phyloP scores from a whole-genome alignment of 2,329 filamentous ascomycete genomes.

The Sporothrix inflata region DNA sequence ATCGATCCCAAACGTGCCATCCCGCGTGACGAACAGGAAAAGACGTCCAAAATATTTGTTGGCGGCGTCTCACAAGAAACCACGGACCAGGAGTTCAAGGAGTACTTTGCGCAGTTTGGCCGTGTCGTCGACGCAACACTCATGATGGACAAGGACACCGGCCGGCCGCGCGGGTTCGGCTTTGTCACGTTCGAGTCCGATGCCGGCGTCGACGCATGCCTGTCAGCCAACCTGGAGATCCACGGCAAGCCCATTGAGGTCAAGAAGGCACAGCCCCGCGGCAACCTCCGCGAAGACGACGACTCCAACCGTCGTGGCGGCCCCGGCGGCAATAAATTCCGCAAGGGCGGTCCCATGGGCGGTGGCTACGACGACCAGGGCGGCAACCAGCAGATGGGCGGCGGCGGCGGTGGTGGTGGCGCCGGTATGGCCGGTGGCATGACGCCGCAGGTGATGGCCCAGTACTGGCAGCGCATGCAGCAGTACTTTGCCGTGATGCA shows the following conservation, averaged over 20 bases:
- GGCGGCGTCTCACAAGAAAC: constrained; percentile 97
- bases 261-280: constrained; percentile 94
- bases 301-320: constrained; percentile 65
- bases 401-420: constrained; percentile 37
- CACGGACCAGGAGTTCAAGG: constrained; percentile 92
- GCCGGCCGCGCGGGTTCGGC: constrained; percentile 92
- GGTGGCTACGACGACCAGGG: constrained; percentile 44
- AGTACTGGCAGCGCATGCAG: constrained; percentile 98
- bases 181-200: constrained; percentile 99
- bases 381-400: constrained; percentile 44
- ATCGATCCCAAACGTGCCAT: constrained; percentile 98
- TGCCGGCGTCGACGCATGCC: constrained; percentile 87
- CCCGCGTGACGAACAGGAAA: constrained; percentile 95
- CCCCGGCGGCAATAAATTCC: constrained; percentile 52
- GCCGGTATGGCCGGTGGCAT: constrained; percentile 62
- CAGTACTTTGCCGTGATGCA: constrained; percentile 96
- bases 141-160: constrained; percentile 99
- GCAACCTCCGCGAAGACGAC: constrained; percentile 91
- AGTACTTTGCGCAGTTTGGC: constrained; percentile 96
- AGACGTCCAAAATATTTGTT: constrained; percentile 98
- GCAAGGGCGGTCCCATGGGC: constrained; percentile 51
- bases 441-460: constrained; percentile 96
- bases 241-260: constrained; percentile 97
- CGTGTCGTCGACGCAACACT: constrained; percentile 95
- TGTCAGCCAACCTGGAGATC: constrained; percentile 84